Evolutionary conservation across 345 rosid genomes (phyloP).

Genomic region (Lagerstroemia speciosa): DNA sequence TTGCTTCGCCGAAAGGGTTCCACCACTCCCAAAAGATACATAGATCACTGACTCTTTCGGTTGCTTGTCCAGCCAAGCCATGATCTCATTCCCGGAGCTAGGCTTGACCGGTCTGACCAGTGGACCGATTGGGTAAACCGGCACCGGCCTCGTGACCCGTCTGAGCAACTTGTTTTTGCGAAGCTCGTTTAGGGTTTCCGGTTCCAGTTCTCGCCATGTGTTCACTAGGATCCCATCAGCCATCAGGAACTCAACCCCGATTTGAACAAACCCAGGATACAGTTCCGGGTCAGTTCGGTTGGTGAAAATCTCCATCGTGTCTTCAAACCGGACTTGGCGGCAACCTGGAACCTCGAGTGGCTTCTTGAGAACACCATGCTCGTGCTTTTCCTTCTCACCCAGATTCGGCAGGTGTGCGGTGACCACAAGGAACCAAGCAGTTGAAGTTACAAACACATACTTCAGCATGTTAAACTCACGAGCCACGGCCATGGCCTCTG

Average conservation of each 20-base stretch:
- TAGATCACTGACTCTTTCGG: conserved; percentile 42
- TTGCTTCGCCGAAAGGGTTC: conserved; percentile 33
- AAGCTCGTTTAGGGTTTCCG: conserved; percentile 18
- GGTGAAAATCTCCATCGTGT: conserved; percentile 26
- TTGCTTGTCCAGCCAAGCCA: conserved; percentile 41
- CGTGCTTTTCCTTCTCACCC: conserved; percentile 18
- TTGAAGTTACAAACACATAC: conserved; percentile 35
- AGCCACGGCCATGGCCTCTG: conserved; percentile 36
- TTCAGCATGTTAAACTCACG: conserved; percentile 37
- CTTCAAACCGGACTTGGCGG: conserved; percentile 32
- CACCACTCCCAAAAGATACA: conserved; percentile 73
- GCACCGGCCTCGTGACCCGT: not conserved
- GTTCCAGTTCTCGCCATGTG: conserved; percentile 41
- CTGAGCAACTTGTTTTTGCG: conserved; percentile 7
- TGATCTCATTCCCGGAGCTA: not conserved
- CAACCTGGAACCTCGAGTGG: conserved; percentile 48
- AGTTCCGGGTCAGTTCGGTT: conserved; percentile 12
- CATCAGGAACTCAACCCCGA: conserved; percentile 23
- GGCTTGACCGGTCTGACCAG: conserved; percentile 13
- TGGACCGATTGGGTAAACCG: conserved; percentile 20
- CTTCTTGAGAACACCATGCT: conserved; percentile 12
- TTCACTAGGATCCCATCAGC: conserved; percentile 50
- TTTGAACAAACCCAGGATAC: conserved; percentile 8
- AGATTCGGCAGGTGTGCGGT: conserved; percentile 28
- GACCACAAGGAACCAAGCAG: conserved; percentile 51